Evolutionary conservation across 192 early-diverging fungal species (phyloP).

Genomic region (Entophlyctis luteolus): DNA sequence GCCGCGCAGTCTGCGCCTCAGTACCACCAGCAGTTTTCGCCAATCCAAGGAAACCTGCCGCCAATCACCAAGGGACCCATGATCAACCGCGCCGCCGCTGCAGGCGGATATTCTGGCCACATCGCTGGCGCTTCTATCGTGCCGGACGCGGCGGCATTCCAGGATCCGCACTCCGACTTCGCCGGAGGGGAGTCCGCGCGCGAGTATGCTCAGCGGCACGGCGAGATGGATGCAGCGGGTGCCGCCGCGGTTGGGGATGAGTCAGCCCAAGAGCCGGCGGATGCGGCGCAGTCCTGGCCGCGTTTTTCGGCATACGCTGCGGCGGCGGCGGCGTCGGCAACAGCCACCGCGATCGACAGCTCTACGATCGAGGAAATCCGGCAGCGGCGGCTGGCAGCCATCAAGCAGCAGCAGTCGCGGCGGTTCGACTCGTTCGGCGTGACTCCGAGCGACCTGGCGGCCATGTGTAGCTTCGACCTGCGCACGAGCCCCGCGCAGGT

Average conservation of each 20-base stretch:
- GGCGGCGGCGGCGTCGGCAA: not conserved
- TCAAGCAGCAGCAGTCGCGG: conserved; percentile 10
- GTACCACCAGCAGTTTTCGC: too few relatives aligned
- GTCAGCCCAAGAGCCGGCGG: not conserved
- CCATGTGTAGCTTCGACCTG: conserved; percentile 50
- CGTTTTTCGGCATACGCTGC: too few relatives aligned
- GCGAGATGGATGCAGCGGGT: not conserved
- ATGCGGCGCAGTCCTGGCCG: not conserved
- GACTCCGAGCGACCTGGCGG: conserved; percentile 40
- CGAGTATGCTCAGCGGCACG: not conserved
- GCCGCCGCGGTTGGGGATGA: not conserved
- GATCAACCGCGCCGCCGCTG: not conserved
- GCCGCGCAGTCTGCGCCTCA: too few relatives aligned
- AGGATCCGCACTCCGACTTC: not conserved
- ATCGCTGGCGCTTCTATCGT: not conserved
- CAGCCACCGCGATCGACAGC: not conserved
- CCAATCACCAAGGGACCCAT: not conserved
- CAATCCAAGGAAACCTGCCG: not conserved
- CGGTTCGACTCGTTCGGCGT: conserved; percentile 23
- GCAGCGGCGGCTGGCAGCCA: not conserved
- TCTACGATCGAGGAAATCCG: conserved; percentile 10
- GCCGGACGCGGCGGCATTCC: not conserved
- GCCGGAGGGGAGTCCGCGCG: not conserved
- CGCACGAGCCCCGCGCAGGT: conserved; percentile 34
- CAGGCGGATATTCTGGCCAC: not conserved